Percentiles rank a stretch among this genome's conserved stretches.
Conservation (phyloP, 257 asterid genomes). For the Solanum sejunctum region DNA sequence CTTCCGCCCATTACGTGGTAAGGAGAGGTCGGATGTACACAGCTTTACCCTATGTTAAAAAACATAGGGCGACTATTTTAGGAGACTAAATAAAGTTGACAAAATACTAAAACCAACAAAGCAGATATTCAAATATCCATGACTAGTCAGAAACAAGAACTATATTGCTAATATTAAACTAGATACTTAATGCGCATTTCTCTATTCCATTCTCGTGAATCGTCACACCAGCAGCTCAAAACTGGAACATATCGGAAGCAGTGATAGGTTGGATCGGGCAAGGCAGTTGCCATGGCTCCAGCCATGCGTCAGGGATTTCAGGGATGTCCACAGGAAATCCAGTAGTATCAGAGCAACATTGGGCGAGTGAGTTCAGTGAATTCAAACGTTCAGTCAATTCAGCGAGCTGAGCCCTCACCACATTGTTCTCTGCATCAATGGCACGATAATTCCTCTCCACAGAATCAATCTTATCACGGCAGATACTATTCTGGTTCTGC, state of each 20-base stretch:
- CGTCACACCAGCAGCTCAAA: conserved; percentile 8
- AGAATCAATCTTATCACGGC: conserved; percentile 31
- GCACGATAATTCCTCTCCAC: conserved; percentile 23
- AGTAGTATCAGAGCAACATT: conserved; percentile 44
- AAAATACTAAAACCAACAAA: not conserved
- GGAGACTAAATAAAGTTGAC: not conserved
- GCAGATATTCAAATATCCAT: not conserved
- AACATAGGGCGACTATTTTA: too few relatives aligned
- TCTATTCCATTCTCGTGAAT: not conserved
- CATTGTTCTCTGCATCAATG: conserved; percentile 40
- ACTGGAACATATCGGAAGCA: conserved; percentile 45
- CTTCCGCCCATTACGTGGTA: too few relatives aligned
- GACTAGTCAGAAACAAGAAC: not conserved
- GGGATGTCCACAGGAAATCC: conserved; percentile 56
- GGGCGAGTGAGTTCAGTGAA: conserved; percentile 52
- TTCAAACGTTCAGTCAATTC: conserved; percentile 68
- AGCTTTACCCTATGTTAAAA: too few relatives aligned
- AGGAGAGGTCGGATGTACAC: too few relatives aligned
- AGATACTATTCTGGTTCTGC: conserved; percentile 36
- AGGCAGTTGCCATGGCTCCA: conserved; percentile 91
- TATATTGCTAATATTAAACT: not conserved
- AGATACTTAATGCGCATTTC: not conserved
- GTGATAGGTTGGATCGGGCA: conserved; percentile 52
- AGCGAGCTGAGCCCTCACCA: conserved; percentile 56
- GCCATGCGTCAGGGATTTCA: conserved; percentile 46